Conservation (phyloP, 2,329 filamentous ascomycete species). For the Neopestalotiopsis rosae region DNA sequence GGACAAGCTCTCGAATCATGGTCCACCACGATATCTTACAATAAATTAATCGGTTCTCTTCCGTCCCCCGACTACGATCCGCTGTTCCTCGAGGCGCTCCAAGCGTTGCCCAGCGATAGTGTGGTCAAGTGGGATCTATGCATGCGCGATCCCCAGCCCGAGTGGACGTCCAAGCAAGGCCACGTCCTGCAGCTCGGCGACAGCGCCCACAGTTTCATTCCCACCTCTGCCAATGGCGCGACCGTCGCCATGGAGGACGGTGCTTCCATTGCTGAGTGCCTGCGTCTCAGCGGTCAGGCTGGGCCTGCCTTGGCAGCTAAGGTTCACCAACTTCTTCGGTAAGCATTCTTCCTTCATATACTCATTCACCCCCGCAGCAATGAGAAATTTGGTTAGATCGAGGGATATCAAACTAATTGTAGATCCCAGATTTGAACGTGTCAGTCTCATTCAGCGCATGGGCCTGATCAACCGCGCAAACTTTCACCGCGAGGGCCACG, state of each 20-base stretch:
- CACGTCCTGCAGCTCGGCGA: constrained; percentile 40
- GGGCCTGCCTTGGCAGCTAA: constrained; percentile 26
- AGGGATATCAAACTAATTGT: too few species aligned
- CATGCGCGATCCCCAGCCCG: constrained; percentile 37
- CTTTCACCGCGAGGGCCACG: constrained; percentile 2
- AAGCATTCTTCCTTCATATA: neutral
- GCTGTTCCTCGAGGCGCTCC: constrained; percentile 21
- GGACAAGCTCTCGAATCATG: neutral
- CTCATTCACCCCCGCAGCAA: too few species aligned
- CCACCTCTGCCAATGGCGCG: constrained; percentile 39
- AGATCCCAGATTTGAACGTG: constrained; percentile 13
- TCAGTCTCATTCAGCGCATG: constrained; percentile 18
- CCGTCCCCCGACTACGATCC: neutral
- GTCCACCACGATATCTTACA: neutral
- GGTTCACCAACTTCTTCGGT: constrained; percentile 19
- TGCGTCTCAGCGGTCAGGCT: constrained; percentile 32
- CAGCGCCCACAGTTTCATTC: constrained; percentile 39
- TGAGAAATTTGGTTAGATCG: neutral
- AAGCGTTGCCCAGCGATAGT: constrained; percentile 21
- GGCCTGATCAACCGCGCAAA: constrained; percentile 12
- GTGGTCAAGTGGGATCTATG: constrained; percentile 46
- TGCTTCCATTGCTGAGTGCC: constrained; percentile 34
- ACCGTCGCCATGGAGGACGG: constrained; percentile 41
- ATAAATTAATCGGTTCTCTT: neutral
- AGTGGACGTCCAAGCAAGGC: constrained; percentile 33